These are phyloP conservation scores for Chaetomium globosum DNA, from an alignment of 2,329 filamentous ascomycete genomes.

Conservation along the genomic window DNA sequence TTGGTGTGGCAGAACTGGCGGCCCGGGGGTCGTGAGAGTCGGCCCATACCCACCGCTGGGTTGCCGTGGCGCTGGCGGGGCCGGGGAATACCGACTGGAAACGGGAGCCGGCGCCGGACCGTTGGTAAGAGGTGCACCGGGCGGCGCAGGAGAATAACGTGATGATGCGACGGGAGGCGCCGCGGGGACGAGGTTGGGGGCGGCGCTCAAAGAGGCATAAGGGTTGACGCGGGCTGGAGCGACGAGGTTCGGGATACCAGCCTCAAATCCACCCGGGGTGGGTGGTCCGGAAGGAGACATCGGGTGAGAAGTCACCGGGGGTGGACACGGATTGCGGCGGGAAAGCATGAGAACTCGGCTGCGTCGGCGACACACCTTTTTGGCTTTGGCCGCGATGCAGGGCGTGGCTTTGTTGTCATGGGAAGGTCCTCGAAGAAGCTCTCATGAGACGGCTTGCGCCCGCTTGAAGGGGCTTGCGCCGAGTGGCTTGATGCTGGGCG, in stretches of 20 bases:
- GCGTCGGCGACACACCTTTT: constrained; percentile 48
- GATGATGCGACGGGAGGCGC: constrained; percentile 40
- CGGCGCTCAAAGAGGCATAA: constrained; percentile 53
- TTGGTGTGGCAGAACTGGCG: constrained; percentile 58
- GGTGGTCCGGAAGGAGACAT: constrained; percentile 37
- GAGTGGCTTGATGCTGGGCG: constrained; percentile 47
- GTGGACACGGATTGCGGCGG: constrained; percentile 37
- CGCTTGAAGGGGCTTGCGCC: constrained; percentile 35
- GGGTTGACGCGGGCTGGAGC: constrained; percentile 57
- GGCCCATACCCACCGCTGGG: constrained; percentile 45
- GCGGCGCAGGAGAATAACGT: constrained; percentile 65
- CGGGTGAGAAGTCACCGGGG: constrained; percentile 29
- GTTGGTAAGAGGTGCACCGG: constrained; percentile 45
- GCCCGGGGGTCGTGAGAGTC: constrained; percentile 44
- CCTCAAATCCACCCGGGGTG: constrained; percentile 28
- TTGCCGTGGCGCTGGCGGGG: constrained; percentile 42
- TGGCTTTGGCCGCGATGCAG: constrained; percentile 60
- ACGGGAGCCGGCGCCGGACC: constrained; percentile 46
- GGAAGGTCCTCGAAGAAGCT: constrained; percentile 82
- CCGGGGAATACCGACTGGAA: constrained; percentile 59
- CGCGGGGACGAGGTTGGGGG: constrained; percentile 35
- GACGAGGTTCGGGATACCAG: constrained; percentile 50
- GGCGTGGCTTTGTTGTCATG: constrained; percentile 61
- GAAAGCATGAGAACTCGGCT: constrained; percentile 43
- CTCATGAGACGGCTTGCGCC: constrained; percentile 44